These are phyloP conservation scores for Saccharata proteae DNA, from an alignment of 2,329 filamentous ascomycete genomes.

Conservation along the genomic window DNA sequence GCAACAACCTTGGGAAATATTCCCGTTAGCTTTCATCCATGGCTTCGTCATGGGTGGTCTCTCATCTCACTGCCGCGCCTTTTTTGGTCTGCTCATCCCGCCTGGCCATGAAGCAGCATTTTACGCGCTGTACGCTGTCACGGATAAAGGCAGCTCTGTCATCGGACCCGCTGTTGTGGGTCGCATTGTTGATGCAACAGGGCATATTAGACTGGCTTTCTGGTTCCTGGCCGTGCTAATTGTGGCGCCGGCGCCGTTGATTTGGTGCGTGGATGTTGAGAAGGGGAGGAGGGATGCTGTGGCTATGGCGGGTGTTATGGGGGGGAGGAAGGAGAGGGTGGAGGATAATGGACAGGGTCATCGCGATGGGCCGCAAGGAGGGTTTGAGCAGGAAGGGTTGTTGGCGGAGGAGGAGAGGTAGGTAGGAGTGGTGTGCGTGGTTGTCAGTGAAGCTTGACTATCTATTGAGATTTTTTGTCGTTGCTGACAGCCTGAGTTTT, in stretches of 20 bases:
- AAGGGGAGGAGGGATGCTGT: constrained; percentile 25
- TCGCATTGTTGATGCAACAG: constrained; percentile 60
- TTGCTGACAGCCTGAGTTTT: no score
- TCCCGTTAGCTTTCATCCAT: constrained; percentile 72
- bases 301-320: constrained; percentile 13
- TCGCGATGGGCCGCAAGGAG: no score
- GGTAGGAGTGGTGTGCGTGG: no score
- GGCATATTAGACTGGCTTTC: constrained; percentile 49
- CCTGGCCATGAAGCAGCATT: constrained; percentile 87
- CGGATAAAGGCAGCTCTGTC: constrained; percentile 84
- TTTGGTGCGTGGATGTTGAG: constrained; percentile 71
- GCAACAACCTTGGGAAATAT: constrained; percentile 87
- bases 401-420: no score
- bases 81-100: constrained; percentile 83
- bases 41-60: constrained; percentile 82
- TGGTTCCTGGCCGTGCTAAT: constrained; percentile 74
- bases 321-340: background rate
- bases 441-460: no score
- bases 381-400: no score
- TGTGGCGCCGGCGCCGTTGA: constrained; percentile 62
- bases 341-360: no score
- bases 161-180: constrained; percentile 88
- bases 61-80: constrained; percentile 74
- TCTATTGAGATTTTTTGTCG: no score
- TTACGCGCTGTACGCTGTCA: constrained; percentile 88